A percentile compares a stretch with the other conserved stretches of the same genome.
Evolutionary conservation across 2,329 filamentous ascomycete genomes (phyloP).

Genomic region (Exophiala oligosperma): DNA sequence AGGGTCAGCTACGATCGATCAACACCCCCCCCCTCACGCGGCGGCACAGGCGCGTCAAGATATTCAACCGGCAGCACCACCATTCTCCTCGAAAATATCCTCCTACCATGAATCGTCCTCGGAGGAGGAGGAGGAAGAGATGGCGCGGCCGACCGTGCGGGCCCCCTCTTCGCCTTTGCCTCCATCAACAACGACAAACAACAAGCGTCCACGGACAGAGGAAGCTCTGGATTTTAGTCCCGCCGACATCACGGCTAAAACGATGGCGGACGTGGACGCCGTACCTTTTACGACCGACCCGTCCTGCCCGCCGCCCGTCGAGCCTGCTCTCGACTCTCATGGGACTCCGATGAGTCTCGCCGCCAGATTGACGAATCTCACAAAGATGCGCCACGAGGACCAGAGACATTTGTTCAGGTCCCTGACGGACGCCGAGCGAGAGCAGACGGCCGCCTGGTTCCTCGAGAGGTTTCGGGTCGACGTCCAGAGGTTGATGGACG

Average conservation of each 20-base stretch:
- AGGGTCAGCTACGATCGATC: not conserved
- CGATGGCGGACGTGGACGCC: slow-evolving; percentile 49
- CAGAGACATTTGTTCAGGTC: slow-evolving; percentile 50
- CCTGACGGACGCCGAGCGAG: slow-evolving; percentile 58
- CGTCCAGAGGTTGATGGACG: slow-evolving; percentile 52
- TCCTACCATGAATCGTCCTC: slow-evolving; percentile 25
- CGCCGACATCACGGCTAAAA: slow-evolving; percentile 46
- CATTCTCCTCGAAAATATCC: slow-evolving; percentile 23
- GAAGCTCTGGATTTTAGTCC: slow-evolving; percentile 49
- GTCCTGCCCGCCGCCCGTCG: slow-evolving; percentile 30
- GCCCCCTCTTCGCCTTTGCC: not conserved
- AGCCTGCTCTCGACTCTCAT: slow-evolving; percentile 14
- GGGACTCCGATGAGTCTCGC: slow-evolving; percentile 32
- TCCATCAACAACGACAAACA: not conserved
- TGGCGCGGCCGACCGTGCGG: not conserved
- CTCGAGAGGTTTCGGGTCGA: slow-evolving; percentile 55
- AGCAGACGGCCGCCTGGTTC: slow-evolving; percentile 63
- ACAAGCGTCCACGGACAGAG: slow-evolving; percentile 27
- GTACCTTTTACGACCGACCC: slow-evolving; percentile 52
- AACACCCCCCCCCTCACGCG: not conserved
- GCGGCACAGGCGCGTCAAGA: slow-evolving; percentile 1
- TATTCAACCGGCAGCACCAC: slow-evolving; percentile 1
- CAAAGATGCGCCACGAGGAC: slow-evolving; percentile 42
- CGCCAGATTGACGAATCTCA: slow-evolving; percentile 41
- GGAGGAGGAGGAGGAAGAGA: slow-evolving; percentile 25